These are phyloP conservation scores for Pythium dissotocum DNA, from an alignment of 352 stramenopile genomes.

Conservation along the genomic window DNA sequence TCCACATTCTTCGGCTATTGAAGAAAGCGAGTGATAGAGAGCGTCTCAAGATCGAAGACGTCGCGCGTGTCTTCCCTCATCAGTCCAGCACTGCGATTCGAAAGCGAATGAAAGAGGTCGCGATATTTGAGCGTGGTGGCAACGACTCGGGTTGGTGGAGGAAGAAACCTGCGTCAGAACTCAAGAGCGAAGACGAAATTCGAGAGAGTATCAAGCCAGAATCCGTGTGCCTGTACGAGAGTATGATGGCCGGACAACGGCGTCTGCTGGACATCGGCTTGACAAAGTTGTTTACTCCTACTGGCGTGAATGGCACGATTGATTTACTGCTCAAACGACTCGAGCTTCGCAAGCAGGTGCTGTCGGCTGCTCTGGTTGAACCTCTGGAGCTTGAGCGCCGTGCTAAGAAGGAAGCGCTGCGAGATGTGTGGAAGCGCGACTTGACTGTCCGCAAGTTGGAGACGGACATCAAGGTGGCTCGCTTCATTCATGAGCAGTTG, in stretches of 20 bases:
- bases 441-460: constrained; percentile 68
- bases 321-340: constrained; percentile 72
- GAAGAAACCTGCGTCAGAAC: constrained; percentile 60
- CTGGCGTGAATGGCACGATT: constrained; percentile 70
- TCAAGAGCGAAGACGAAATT: constrained; percentile 78
- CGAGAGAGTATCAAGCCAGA: constrained; percentile 75
- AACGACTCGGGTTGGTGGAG: constrained; percentile 86
- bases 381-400: constrained; percentile 50
- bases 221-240: constrained; percentile 85
- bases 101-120: constrained; percentile 85
- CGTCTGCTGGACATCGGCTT: constrained; percentile 76
- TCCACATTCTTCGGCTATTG: constrained; percentile 82
- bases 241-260: constrained; percentile 83
- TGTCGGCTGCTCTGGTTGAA: constrained; percentile 56
- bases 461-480: constrained; percentile 77
- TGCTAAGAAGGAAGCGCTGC: constrained; percentile 57
- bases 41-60: constrained; percentile 83
- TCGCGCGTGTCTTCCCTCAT: constrained; percentile 77
- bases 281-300: constrained; percentile 75
- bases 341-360: constrained; percentile 56
- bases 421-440: constrained; percentile 74
- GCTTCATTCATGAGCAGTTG: constrained; percentile 79
- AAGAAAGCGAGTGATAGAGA: constrained; percentile 81
- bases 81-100: constrained; percentile 78
- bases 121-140: constrained; percentile 80